A percentile compares a stretch with the other conserved stretches of the same genome.
These are phyloP conservation scores for Mayamaea pseudoterrestris DNA, from an alignment of 108 stramenopile species.

Conservation along the genomic window DNA sequence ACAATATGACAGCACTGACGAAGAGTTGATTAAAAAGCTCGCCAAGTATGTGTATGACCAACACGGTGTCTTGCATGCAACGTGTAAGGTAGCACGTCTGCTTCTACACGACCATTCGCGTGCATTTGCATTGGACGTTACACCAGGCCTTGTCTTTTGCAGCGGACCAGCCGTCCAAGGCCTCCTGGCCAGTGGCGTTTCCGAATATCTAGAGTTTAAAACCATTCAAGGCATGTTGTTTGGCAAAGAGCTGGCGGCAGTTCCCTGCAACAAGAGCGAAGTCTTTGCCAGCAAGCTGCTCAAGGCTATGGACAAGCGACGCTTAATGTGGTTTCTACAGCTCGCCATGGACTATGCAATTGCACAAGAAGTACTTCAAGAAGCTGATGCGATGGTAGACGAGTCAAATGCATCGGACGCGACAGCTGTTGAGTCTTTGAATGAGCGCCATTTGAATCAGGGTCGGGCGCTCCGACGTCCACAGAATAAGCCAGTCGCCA, in stretches of 20 bases:
- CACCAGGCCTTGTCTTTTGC: conserved; percentile 47
- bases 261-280: conserved; percentile 82
- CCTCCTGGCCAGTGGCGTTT: conserved; percentile 65
- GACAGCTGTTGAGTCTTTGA: conserved; percentile 50
- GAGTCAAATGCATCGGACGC: background rate
- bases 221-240: conserved; percentile 46
- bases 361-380: conserved; percentile 11
- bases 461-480: conserved; percentile 80
- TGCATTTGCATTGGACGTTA: conserved; percentile 53
- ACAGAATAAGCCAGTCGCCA: conserved; percentile 80
- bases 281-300: conserved; percentile 76
- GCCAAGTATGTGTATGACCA: background rate
- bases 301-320: conserved; percentile 76
- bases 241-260: conserved; percentile 21
- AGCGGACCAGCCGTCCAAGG: conserved; percentile 64
- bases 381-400: background rate
- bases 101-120: background rate
- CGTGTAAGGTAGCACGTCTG: background rate
- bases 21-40: too few species aligned
- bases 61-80: background rate
- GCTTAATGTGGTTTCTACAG: conserved; percentile 88
- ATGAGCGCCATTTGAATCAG: conserved; percentile 78
- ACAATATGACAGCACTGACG: too few species aligned
- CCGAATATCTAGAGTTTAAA: conserved; percentile 85
- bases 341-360: conserved; percentile 70